A percentile compares a stretch with the other conserved stretches of the same genome.
Conservation (phyloP, 1,139 yeast species). For the Yamadazyma sp. region DNA sequence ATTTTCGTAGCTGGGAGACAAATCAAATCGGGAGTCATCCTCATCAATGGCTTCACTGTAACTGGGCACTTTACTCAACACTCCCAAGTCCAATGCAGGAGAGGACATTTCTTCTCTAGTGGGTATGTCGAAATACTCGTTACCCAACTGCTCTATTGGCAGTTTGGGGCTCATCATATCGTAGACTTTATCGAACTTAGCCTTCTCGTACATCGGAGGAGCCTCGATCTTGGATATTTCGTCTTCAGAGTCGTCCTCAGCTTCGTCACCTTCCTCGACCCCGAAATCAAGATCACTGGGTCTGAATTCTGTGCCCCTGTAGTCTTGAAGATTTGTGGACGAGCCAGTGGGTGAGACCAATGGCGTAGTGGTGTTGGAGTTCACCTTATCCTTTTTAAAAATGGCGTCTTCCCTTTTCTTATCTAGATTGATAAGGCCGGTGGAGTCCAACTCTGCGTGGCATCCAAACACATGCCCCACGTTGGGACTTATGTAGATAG, state of each 20-base stretch:
- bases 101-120: conserved; percentile 14
- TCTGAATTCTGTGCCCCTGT: not conserved
- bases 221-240: conserved; percentile 33
- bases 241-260: conserved; percentile 28
- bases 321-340: not conserved
- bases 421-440: conserved; percentile 44
- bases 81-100: conserved; percentile 12
- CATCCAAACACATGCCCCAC: conserved; percentile 51
- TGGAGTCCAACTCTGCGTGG: conserved; percentile 51
- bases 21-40: conserved; percentile 13
- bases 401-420: conserved; percentile 35
- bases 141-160: conserved; percentile 39
- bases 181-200: conserved; percentile 35
- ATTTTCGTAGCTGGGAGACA: conserved; percentile 22
- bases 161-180: conserved; percentile 38
- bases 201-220: conserved; percentile 45
- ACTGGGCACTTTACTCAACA: conserved; percentile 22
- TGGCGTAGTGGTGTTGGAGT: conserved; percentile 11
- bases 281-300: not conserved
- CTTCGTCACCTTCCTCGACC: conserved; percentile 14
- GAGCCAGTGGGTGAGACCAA: conserved; percentile 12
- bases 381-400: conserved; percentile 27
- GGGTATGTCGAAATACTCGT: conserved; percentile 17
- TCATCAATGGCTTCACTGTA: conserved; percentile 25
- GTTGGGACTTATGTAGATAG: conserved; percentile 56